Conservation (phyloP, 2,329 filamentous ascomycete genomes). For the Pseudocercospora fijiensis region DNA sequence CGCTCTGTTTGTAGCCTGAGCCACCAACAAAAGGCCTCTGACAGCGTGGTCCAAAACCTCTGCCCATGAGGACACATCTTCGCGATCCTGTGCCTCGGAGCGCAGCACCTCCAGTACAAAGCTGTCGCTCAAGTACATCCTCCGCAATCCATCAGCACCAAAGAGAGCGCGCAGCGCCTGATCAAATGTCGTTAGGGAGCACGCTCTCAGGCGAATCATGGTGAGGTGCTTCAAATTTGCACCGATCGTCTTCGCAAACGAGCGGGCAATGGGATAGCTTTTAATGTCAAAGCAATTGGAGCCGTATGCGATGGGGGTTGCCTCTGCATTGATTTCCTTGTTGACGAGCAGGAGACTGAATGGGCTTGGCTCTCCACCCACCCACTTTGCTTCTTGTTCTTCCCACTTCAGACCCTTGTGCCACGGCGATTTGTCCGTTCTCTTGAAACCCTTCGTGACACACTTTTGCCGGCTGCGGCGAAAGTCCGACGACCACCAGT, state of each 20-base stretch:
- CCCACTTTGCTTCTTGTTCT: not conserved
- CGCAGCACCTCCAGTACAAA: not conserved
- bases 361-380: not conserved
- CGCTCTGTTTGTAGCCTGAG: conserved; percentile 8
- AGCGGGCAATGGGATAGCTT: not conserved
- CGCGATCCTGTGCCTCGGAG: not conserved
- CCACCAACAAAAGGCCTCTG: not conserved
- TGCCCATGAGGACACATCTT: conserved; percentile 3
- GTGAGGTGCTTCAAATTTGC: not conserved
- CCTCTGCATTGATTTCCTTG: conserved; percentile 23
- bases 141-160: not conserved
- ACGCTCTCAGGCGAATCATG: not conserved
- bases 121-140: not conserved
- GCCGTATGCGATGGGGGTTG: conserved; percentile 13
- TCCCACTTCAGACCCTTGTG: conserved; percentile 5
- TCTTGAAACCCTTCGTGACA: not conserved
- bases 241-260: not conserved
- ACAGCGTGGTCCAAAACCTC: not conserved
- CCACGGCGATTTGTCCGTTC: not conserved
- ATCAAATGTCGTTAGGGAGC: not conserved
- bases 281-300: not conserved
- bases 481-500: not conserved
- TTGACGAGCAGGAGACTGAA: conserved; percentile 17
- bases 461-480: not conserved
- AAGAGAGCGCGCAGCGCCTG: not conserved